Evolutionary conservation across 192 early-diverging fungal genomes (phyloP), one percentile per base, ranked within the genome.

Genomic region (Funneliformis mosseae): DNA sequence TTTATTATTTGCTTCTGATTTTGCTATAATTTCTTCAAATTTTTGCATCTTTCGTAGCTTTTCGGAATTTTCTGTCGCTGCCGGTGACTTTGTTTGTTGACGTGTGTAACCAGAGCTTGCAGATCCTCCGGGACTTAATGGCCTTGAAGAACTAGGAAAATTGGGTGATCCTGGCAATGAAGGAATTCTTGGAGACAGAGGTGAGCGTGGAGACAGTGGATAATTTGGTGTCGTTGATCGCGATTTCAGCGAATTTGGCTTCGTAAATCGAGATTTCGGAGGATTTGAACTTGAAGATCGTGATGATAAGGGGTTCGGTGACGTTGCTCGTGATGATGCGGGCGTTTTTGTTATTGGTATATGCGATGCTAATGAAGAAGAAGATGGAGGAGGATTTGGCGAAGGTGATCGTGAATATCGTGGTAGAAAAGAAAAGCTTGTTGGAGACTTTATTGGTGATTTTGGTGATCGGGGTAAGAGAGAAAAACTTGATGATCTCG

Each of bases 21-120:
- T 9, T n/a, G 33, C 39, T 43, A 70, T 16, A 41, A 70, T 70
- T 41, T 33, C 39, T n/a, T 70, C 68, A 21, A 70, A 21, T 41
- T 33, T 42, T 43, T 70, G 41, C 68, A 70, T 70, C 28, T 70
- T 70, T 70, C 68, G 12, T 18, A 70, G 18, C 42, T n/a, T 70
- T 43, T 70, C 39, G 6, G 6, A 8, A 43, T 70, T 21, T n/a
- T 0, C 9, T 70, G 3, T 41, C 33, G 68, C 41, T 42, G 18
- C 38, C 39, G 8, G 1, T 9, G 67, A 18, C 2, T 41, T 8
- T 12, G 27, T 21, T 14, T 66, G 23, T 27, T 66, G 27, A 33
- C 63, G 63, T 8, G 63, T 28, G 27, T 33, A 66, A 28, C 63
- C 63, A 16, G 63, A 25, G 3, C 28, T 33, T 28, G 63, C 5